Percentiles rank a stretch among this genome's conserved stretches.
phyloP scores from a whole-genome alignment of 371 early-diverging fungal genomes.

The Mortierella sp. region DNA sequence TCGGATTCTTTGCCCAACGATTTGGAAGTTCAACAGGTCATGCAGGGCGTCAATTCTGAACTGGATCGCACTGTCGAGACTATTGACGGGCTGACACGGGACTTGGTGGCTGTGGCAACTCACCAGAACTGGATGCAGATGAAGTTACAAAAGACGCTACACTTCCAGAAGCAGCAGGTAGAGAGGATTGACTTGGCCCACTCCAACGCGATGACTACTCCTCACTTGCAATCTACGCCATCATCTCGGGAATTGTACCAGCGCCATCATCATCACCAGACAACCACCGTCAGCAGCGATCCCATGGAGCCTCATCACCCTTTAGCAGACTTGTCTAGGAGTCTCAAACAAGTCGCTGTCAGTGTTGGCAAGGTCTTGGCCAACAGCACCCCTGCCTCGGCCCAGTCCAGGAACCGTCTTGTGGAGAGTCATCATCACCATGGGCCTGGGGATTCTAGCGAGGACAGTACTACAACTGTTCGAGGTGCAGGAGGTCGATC shows the following conservation, averaged over 20 bases:
- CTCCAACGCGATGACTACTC: not conserved
- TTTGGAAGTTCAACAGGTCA: conserved; percentile 10
- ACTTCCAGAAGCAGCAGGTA: conserved; percentile 52
- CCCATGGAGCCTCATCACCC: conserved; percentile 13
- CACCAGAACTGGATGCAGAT: conserved; percentile 57
- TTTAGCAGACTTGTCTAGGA: conserved; percentile 41
- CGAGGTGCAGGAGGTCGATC: not conserved
- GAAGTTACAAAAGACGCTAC: conserved; percentile 44
- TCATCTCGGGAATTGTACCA: not conserved
- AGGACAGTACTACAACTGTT: not conserved
- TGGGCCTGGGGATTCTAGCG: not conserved
- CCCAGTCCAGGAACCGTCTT: not conserved
- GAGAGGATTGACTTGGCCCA: conserved; percentile 38
- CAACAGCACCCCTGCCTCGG: conserved; percentile 15
- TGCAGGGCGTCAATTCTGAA: conserved; percentile 23
- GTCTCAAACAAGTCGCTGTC: conserved; percentile 51
- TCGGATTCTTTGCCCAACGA: conserved; percentile 1
- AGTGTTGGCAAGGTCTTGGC: conserved; percentile 51
- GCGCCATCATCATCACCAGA: conserved; percentile 1
- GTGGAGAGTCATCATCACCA: not conserved
- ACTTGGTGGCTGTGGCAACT: conserved; percentile 53
- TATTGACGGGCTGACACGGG: conserved; percentile 47
- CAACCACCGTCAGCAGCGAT: not conserved
- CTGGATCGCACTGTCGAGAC: conserved; percentile 52
- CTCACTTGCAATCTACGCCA: not conserved